Percentiles rank a stretch among this genome's conserved stretches.
phyloP scores from a whole-genome alignment of 495 filamentous ascomycete genomes.

The Neurospora terricola region DNA sequence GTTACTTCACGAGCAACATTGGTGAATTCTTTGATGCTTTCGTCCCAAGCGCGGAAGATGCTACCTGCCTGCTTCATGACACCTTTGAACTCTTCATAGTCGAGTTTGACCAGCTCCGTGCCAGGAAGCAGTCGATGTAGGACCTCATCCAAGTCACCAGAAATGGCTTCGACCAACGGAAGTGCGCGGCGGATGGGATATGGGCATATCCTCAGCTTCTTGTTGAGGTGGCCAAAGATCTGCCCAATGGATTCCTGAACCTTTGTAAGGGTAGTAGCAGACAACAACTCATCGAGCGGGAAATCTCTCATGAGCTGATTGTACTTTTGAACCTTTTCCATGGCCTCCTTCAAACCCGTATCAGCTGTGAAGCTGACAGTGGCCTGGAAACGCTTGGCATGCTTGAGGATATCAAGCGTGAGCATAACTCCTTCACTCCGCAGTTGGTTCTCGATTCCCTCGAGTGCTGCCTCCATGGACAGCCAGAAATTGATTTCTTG shows the following conservation, averaged over 20 bases:
- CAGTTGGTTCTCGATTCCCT: constrained; percentile 80
- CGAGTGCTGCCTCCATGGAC: constrained; percentile 83
- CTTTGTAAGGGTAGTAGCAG: constrained; percentile 80
- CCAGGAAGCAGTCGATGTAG: constrained; percentile 80
- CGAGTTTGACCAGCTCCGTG: constrained; percentile 78
- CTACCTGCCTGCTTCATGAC: constrained; percentile 73
- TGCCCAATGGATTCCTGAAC: constrained; percentile 79
- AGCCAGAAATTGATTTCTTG: constrained; percentile 99
- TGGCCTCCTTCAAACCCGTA: constrained; percentile 88
- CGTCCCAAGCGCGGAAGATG: constrained; percentile 90
- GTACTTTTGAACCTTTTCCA: constrained; percentile 92
- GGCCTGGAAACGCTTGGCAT: constrained; percentile 93
- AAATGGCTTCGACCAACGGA: constrained; percentile 96
- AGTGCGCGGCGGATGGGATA: constrained; percentile 89
- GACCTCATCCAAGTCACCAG: constrained; percentile 76
- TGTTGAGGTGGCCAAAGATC: constrained; percentile 90
- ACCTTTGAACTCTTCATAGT: constrained; percentile 78
- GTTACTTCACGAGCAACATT: constrained; percentile 92
- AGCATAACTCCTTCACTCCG: constrained; percentile 79
- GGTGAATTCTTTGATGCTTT: constrained; percentile 93
- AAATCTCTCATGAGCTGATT: constrained; percentile 98
- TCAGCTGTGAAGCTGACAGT: constrained; percentile 93
- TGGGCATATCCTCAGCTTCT: constrained; percentile 87
- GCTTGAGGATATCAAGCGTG: constrained; percentile 85
- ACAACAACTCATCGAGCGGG: constrained; percentile 85